Conservation (phyloP, 2,329 filamentous ascomycete genomes). For the Aspergillus udagawae region DNA sequence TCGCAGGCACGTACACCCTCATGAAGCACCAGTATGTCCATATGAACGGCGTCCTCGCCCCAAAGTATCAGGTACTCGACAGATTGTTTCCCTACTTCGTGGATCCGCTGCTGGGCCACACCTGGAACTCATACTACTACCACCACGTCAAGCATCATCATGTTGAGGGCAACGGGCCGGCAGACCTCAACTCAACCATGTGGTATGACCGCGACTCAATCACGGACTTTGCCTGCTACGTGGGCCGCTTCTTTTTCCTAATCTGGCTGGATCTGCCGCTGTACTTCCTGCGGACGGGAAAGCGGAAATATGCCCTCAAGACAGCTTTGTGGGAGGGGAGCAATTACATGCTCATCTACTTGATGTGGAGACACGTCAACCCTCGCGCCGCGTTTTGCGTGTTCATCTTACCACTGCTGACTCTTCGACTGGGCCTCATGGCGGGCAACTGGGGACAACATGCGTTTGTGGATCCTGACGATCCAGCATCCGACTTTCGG, state of each 20-base stretch:
- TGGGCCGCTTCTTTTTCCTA: conserved; percentile 68
- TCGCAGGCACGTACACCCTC: conserved; percentile 70
- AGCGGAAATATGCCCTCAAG: conserved; percentile 51
- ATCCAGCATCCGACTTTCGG: conserved; percentile 72
- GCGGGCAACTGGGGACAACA: conserved; percentile 83
- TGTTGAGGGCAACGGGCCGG: conserved; percentile 73
- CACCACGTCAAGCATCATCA: conserved; percentile 86
- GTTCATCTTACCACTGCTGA: conserved; percentile 61
- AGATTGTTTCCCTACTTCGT: conserved; percentile 66
- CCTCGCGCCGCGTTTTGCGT: conserved; percentile 59
- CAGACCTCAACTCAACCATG: conserved; percentile 71
- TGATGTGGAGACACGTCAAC: conserved; percentile 49
- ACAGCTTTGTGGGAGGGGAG: conserved; percentile 59
- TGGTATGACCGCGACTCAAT: conserved; percentile 69
- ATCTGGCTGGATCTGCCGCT: conserved; percentile 71
- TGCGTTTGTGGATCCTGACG: conserved; percentile 69
- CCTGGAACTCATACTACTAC: conserved; percentile 81
- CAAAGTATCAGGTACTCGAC: conserved; percentile 56
- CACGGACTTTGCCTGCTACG: conserved; percentile 64
- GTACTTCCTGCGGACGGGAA: conserved; percentile 67
- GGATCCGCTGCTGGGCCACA: conserved; percentile 76
- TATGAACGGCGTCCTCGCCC: conserved; percentile 64
- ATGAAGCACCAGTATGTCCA: conserved; percentile 86
- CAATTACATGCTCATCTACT: conserved; percentile 52
- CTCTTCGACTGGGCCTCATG: conserved; percentile 70